A percentile compares a stretch with the other conserved stretches of the same genome.
Evolutionary conservation across 164 flowering plant genomes (phyloP).

Genomic region (Buxus sempervirens): DNA sequence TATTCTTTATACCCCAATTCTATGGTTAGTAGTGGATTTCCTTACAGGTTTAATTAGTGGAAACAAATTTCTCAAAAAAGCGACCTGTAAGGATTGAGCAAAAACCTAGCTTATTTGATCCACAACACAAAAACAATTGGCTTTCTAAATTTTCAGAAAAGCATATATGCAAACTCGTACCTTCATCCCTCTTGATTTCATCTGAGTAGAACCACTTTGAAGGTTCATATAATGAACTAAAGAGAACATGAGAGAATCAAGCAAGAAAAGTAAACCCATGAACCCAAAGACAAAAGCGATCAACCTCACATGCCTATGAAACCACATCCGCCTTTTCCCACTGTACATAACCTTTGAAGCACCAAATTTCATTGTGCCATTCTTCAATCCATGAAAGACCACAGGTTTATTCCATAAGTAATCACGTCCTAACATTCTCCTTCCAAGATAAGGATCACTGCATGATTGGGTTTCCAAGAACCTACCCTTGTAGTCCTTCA

Average conservation of each 20-base stretch:
- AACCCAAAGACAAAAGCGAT: conserved; percentile 42
- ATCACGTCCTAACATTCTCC: conserved; percentile 43
- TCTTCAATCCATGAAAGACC: conserved; percentile 42
- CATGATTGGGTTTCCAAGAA: conserved; percentile 22
- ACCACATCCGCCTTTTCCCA: conserved; percentile 48
- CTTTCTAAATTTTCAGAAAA: too few relatives aligned
- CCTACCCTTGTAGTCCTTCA: conserved; percentile 28
- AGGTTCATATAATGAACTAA: conserved; percentile 39
- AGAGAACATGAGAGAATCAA: conserved; percentile 70
- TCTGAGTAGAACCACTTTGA: conserved; percentile 22
- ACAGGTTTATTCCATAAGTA: conserved; percentile 33
- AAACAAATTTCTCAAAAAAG: too few relatives aligned
- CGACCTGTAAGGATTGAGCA: background rate
- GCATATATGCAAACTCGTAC: conserved; percentile 30
- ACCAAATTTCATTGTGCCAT: conserved; percentile 32
- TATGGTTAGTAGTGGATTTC: too few relatives aligned
- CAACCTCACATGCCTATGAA: conserved; percentile 43
- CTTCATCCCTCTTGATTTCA: conserved; percentile 25
- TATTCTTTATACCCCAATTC: too few relatives aligned
- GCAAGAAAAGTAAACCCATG: conserved; percentile 47
- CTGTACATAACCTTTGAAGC: conserved; percentile 32
- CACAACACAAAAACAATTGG: background rate
- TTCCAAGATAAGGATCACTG: conserved; percentile 41
- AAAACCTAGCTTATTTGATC: background rate
- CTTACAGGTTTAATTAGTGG: too few relatives aligned